These are phyloP conservation scores for Diaporthe sp. DNA, from an alignment of 2,329 filamentous ascomycete genomes.

Conservation along the genomic window DNA sequence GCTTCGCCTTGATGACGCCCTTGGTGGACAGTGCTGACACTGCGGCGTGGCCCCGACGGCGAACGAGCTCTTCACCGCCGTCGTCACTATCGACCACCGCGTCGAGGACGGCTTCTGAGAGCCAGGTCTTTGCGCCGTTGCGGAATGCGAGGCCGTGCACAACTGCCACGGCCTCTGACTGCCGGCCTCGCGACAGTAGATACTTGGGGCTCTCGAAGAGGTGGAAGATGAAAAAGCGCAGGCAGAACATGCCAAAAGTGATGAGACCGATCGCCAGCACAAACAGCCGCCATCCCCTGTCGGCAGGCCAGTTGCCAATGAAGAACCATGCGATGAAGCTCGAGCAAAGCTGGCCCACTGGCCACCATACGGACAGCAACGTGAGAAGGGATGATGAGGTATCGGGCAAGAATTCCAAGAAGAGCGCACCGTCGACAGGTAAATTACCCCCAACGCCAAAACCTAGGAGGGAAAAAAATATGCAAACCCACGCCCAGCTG, in stretches of 20 bases:
- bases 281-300: slow-evolving; percentile 84
- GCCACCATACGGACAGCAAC: slow-evolving; percentile 89
- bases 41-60: slow-evolving; percentile 35
- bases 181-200: slow-evolving; percentile 80
- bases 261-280: slow-evolving; percentile 77
- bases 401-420: slow-evolving; percentile 86
- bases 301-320: slow-evolving; percentile 75
- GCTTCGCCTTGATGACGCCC: slow-evolving; percentile 67
- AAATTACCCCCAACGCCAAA: slow-evolving; percentile 82
- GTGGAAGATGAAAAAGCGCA: slow-evolving; percentile 84
- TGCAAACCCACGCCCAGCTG: slow-evolving; percentile 75
- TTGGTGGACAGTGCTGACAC: slow-evolving; percentile 47
- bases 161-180: slow-evolving; percentile 83
- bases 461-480: slow-evolving; percentile 72
- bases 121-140: slow-evolving; percentile 79
- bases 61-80: slow-evolving; percentile 4
- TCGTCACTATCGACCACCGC: slow-evolving; percentile 62
- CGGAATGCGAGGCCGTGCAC: slow-evolving; percentile 83
- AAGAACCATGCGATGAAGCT: slow-evolving; percentile 82
- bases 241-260: slow-evolving; percentile 82
- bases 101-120: slow-evolving; percentile 78
- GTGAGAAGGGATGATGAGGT: slow-evolving; percentile 81
- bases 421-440: slow-evolving; percentile 83
- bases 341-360: slow-evolving; percentile 82
- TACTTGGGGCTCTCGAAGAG: slow-evolving; percentile 91